phyloP scores from a whole-genome alignment of 768 basidiomycete genomes.

The Pisolithus orientalis region DNA sequence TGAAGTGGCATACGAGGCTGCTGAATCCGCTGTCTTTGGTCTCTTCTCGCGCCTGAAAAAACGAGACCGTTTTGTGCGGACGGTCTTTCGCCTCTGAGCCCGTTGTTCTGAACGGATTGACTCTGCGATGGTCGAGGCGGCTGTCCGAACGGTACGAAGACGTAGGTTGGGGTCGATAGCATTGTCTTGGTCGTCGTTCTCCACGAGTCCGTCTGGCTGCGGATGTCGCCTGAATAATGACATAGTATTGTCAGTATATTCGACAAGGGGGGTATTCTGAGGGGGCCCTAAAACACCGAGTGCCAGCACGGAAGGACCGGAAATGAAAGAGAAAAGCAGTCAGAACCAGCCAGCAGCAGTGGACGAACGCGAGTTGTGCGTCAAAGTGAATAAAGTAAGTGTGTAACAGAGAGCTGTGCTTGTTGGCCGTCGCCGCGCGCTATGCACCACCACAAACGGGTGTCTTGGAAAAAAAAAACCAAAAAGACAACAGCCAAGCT shows the following conservation, averaged over 20 bases:
- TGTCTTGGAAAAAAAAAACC: too few species aligned
- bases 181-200: slow-evolving; percentile 57
- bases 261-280: slow-evolving; percentile 13
- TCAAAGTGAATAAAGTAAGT: background rate
- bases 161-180: slow-evolving; percentile 80
- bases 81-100: slow-evolving; percentile 50
- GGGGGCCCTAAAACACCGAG: slow-evolving; percentile 12
- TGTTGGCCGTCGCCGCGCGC: too few species aligned
- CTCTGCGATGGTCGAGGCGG: slow-evolving; percentile 85
- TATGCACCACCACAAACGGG: too few species aligned
- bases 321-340: slow-evolving; percentile 6
- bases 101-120: slow-evolving; percentile 75
- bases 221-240: slow-evolving; percentile 35
- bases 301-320: slow-evolving; percentile 26
- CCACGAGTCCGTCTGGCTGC: slow-evolving; percentile 29
- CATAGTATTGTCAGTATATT: slow-evolving; percentile 20
- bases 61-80: slow-evolving; percentile 41
- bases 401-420: background rate
- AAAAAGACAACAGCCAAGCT: too few species aligned
- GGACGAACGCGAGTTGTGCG: background rate
- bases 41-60: slow-evolving; percentile 56
- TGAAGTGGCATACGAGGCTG: slow-evolving; percentile 23
- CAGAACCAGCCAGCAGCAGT: background rate
- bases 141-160: slow-evolving; percentile 87
- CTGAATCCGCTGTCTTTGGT: slow-evolving; percentile 26